Evolutionary conservation across 2,329 filamentous ascomycete genomes (phyloP).

Genomic region (Aphanocladium album): DNA sequence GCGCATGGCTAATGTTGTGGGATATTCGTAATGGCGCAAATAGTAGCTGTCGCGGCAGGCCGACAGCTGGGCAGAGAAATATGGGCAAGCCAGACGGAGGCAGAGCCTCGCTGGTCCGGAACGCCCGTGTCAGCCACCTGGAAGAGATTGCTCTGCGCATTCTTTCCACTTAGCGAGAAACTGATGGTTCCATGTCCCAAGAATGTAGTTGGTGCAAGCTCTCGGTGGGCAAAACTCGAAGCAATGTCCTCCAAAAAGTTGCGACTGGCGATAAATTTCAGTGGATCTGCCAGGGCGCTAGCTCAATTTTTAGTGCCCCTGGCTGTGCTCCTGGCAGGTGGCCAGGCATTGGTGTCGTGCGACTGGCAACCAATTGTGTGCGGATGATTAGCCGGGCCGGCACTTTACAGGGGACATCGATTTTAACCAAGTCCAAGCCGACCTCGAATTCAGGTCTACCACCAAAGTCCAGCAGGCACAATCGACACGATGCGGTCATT

Average conservation of each 20-base stretch:
- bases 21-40: neutral
- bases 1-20: constrained; percentile 17
- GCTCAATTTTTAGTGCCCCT: constrained; percentile 3
- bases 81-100: constrained; percentile 36
- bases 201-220: neutral
- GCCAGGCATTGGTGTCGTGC: neutral
- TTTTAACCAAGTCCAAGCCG: neutral
- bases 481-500: constrained; percentile 38
- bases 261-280: constrained; percentile 6
- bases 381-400: constrained; percentile 23
- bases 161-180: neutral
- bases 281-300: constrained; percentile 4
- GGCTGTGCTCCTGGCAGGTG: neutral
- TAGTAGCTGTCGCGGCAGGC: constrained; percentile 16
- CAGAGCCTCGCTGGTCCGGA: constrained; percentile 37
- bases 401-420: constrained; percentile 21
- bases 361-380: neutral
- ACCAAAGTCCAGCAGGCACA: neutral
- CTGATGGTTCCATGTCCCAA: neutral
- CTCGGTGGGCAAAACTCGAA: neutral
- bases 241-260: neutral
- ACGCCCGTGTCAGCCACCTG: constrained; percentile 38
- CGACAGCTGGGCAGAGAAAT: constrained; percentile 44
- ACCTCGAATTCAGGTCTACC: neutral
- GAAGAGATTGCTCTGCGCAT: constrained; percentile 43